Evolutionary conservation across 2,329 filamentous ascomycete species (phyloP), one percentile per base, ranked within the genome.

Genomic region (Fusarium siculi): DNA sequence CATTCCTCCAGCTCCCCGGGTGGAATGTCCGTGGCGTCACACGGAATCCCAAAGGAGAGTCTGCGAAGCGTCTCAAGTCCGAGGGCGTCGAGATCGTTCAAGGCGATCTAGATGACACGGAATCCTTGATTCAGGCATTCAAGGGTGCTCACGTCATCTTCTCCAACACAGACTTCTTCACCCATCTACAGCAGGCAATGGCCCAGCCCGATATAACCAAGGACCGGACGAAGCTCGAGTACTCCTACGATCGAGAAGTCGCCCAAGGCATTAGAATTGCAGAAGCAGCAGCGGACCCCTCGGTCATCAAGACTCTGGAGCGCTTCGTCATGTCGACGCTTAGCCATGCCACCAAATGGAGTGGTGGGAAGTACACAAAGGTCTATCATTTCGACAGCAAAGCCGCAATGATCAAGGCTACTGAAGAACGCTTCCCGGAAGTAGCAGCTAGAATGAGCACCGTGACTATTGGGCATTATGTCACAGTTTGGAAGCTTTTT

Each of bases 141-240:
- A 7, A 21, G 9, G 25, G 44, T 47, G 25, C 44, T 11, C 25
- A 47, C 3, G 19, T 21, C 5, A 47, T 47, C 19, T 47, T 47
- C 6, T 47, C 44, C 25, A 47, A 47, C 44, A 47, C 44, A 4
- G 44, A 47, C 1, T 47, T 47, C 6, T 47, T 47, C 18, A 15
- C 44, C 18, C 44, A 47, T 47, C 44, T 47, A 0, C 44, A 47
- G 19, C 25, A 47, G 2, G 44, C 44, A 16, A 47, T 30, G 44
- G 19, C 44, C 25, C 44, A 47, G 3, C 25, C 44, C 4, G 44
- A 47, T 2, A 21, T 21, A 4, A 21, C 25, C 9, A 30, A 47
- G 9, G 15, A 16, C 44, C 44, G 44, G 0, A 16, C 44, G 0
- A 5, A 9, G 2, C 19, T 47, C 3, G 44, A 47, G 12, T 47